Percentiles rank a stretch among this genome's conserved stretches.
Evolutionary conservation across 2,329 filamentous ascomycete genomes (phyloP).

Genomic region (Xenosphaeropsis pyriputrescens): DNA sequence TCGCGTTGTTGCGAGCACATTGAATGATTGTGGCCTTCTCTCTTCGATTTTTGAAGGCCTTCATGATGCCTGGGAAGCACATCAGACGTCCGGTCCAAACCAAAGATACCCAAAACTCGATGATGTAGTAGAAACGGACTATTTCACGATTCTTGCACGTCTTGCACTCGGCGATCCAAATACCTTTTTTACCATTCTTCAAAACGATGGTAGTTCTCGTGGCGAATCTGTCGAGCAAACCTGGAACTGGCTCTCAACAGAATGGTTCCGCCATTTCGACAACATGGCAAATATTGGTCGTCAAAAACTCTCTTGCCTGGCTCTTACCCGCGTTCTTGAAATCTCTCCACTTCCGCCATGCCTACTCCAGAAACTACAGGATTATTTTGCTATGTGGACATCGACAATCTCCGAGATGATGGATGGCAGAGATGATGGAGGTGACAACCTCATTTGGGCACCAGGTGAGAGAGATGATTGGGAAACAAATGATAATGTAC

Average conservation of each 20-base stretch:
- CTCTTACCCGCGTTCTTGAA: conserved; percentile 57
- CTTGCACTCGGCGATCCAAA: conserved; percentile 61
- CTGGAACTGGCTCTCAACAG: conserved; percentile 42
- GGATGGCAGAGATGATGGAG: conserved; percentile 36
- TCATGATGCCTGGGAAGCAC: conserved; percentile 55
- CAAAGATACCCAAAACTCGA: conserved; percentile 54
- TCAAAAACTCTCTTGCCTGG: conserved; percentile 60
- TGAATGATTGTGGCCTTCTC: conserved; percentile 49
- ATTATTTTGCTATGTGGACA: conserved; percentile 64
- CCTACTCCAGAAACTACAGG: conserved; percentile 48
- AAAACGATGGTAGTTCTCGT: conserved; percentile 33
- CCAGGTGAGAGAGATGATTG: conserved; percentile 29
- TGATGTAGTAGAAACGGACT: conserved; percentile 67
- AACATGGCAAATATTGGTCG: conserved; percentile 49
- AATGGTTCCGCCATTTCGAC: conserved; percentile 58
- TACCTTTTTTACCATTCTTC: conserved; percentile 41
- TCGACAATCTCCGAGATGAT: conserved; percentile 51
- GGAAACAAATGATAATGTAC: conserved; percentile 38
- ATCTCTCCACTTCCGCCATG: conserved; percentile 32
- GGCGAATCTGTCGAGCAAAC: conserved; percentile 27
- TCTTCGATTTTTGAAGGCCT: conserved; percentile 49
- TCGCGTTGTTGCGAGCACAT: conserved; percentile 46
- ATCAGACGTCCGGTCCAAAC: conserved; percentile 72
- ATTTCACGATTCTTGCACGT: conserved; percentile 69
- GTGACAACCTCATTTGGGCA: conserved; percentile 36